Evolutionary conservation across 441 rosid species (phyloP).

Genomic region (Pelargonium myrrhifolium): DNA sequence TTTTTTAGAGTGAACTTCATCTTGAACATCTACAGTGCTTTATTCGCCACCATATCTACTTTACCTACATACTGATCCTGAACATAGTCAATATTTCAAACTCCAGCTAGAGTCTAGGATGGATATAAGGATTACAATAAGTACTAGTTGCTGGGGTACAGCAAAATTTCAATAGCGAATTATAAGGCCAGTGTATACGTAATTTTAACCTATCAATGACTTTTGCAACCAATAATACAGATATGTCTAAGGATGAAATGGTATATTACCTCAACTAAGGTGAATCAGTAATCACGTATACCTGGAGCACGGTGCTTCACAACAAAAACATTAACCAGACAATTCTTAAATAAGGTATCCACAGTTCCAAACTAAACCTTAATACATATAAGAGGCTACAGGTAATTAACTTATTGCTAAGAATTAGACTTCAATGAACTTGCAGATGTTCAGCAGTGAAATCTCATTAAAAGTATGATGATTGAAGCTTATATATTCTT

Average conservation of each 20-base stretch:
- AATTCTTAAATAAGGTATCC: not conserved
- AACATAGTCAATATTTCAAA: conserved; percentile 32
- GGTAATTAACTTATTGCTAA: not conserved
- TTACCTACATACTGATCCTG: conserved; percentile 47
- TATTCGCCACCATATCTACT: conserved; percentile 52
- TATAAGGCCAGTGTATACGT: not conserved
- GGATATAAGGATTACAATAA: conserved; percentile 14
- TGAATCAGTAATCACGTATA: not conserved
- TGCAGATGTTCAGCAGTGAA: not conserved
- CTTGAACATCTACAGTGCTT: conserved; percentile 49
- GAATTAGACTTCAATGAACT: not conserved
- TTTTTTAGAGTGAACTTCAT: conserved; percentile 42
- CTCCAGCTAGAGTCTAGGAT: conserved; percentile 15
- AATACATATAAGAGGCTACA: not conserved
- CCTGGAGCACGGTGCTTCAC: not conserved
- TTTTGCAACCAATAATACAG: conserved; percentile 1
- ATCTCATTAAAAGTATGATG: not conserved
- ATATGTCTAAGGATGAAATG: not conserved
- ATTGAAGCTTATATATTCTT: not conserved
- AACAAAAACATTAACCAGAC: not conserved
- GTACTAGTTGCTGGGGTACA: conserved; percentile 11
- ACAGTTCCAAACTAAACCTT: not conserved
- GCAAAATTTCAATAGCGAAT: not conserved
- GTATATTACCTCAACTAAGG: not conserved
- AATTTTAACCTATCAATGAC: not conserved